Percentiles rank a stretch among this genome's conserved stretches.
Evolutionary conservation across 1,139 yeast species (phyloP).

Genomic region (Barnettozyma hawaiiensis): DNA sequence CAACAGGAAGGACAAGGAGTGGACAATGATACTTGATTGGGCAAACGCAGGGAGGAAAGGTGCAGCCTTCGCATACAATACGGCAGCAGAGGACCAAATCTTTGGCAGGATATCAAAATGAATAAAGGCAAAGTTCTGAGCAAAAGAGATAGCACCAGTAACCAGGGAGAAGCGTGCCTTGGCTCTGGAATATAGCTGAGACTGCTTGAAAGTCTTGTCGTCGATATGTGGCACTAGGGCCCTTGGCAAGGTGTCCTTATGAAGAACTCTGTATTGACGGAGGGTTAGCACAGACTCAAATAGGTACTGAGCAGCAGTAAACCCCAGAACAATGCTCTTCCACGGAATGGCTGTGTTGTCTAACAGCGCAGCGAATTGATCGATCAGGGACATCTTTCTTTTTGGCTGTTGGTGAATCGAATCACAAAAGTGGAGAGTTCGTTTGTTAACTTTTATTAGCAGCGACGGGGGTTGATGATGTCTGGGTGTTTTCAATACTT

Average conservation of each 20-base stretch:
- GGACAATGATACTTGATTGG: constrained; percentile 53
- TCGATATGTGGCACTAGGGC: constrained; percentile 61
- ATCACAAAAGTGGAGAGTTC: no score
- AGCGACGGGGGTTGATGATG: no score
- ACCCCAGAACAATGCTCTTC: constrained; percentile 69
- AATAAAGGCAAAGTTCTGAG: constrained; percentile 53
- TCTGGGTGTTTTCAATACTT: no score
- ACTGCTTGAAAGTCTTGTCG: constrained; percentile 67
- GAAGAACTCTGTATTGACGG: constrained; percentile 72
- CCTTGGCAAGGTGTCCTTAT: constrained; percentile 51
- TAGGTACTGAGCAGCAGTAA: constrained; percentile 66
- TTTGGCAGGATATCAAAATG: constrained; percentile 62
- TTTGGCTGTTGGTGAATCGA: not conserved
- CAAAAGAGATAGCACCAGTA: constrained; percentile 44
- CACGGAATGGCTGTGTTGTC: constrained; percentile 67
- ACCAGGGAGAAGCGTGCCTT: constrained; percentile 68
- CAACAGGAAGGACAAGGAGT: constrained; percentile 60
- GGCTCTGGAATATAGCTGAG: constrained; percentile 79
- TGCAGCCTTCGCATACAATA: constrained; percentile 26
- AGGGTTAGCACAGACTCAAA: constrained; percentile 70
- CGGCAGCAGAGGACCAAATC: constrained; percentile 56
- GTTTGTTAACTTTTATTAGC: no score
- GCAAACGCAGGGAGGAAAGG: constrained; percentile 32
- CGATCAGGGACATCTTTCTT: constrained; percentile 30
- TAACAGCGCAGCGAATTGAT: constrained; percentile 33